Evolutionary conservation across 179 eudicot genomes (phyloP).

Genomic region (Vitellaria paradoxa): DNA sequence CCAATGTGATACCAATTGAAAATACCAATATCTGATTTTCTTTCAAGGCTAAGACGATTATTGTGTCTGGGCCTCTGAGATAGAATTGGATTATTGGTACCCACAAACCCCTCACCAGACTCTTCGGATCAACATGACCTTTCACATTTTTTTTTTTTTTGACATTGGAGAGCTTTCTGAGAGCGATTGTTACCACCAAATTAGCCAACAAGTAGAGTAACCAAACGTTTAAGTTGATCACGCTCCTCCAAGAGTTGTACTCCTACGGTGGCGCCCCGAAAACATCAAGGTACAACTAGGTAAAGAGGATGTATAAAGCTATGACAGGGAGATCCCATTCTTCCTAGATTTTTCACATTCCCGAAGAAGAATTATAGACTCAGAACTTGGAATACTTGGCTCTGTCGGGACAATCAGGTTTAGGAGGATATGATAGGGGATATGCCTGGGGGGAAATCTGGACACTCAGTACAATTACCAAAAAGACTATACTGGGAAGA

Average conservation of each 20-base stretch:
- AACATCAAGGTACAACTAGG: slow-evolving; percentile 8
- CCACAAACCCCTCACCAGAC: not conserved
- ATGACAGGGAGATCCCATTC: slow-evolving; percentile 6
- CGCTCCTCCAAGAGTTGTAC: not conserved
- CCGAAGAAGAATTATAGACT: too few relatives aligned
- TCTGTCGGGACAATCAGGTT: too few relatives aligned
- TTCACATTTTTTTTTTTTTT: not conserved
- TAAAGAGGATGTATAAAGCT: too few relatives aligned
- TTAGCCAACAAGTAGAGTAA: slow-evolving; percentile 7
- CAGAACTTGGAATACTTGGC: too few relatives aligned
- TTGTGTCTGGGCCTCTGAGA: slow-evolving; percentile 14
- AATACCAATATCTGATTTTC: slow-evolving; percentile 11
- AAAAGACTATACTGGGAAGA: too few relatives aligned
- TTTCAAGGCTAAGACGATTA: too few relatives aligned
- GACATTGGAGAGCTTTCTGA: slow-evolving; percentile 16
- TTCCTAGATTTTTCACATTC: not conserved
- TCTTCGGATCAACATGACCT: not conserved
- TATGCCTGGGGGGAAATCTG: too few relatives aligned
- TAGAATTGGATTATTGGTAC: not conserved
- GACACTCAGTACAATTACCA: too few relatives aligned
- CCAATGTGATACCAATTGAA: too few relatives aligned
- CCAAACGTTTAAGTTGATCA: not conserved
- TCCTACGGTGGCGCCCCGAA: not conserved
- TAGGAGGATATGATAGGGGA: too few relatives aligned
- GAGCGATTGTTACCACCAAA: slow-evolving; percentile 14